Evolutionary conservation across 192 early-diverging fungal species (phyloP).

Genomic region (Backusella mclennaniae): DNA sequence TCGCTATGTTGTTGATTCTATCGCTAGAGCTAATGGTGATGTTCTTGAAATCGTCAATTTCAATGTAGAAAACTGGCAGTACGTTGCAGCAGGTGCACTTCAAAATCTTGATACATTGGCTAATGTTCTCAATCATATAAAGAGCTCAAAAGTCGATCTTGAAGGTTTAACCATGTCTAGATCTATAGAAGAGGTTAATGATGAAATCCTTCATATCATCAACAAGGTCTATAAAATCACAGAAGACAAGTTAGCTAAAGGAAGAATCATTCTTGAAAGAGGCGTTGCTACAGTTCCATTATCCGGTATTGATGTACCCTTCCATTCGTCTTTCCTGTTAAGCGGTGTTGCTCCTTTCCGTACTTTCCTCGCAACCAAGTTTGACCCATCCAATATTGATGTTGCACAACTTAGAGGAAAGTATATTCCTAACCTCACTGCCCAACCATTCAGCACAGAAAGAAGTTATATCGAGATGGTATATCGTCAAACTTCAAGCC

Average conservation of each 20-base stretch:
- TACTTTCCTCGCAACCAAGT: slow-evolving; percentile 78
- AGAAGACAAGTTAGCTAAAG: slow-evolving; percentile 58
- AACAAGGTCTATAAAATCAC: slow-evolving; percentile 65
- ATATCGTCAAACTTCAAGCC: slow-evolving; percentile 67
- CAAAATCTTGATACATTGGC: slow-evolving; percentile 79
- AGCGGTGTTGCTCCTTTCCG: slow-evolving; percentile 94
- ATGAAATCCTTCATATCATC: slow-evolving; percentile 75
- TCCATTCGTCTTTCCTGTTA: slow-evolving; percentile 93
- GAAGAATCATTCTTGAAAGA: slow-evolving; percentile 74
- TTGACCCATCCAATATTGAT: slow-evolving; percentile 81
- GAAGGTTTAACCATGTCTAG: slow-evolving; percentile 79
- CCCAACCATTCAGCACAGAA: slow-evolving; percentile 80
- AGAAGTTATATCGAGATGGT: slow-evolving; percentile 77
- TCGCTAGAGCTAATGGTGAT: slow-evolving; percentile 72
- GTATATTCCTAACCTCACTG: slow-evolving; percentile 96
- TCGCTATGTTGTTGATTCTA: slow-evolving; percentile 75
- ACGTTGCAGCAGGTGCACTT: slow-evolving; percentile 88
- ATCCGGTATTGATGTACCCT: slow-evolving; percentile 92
- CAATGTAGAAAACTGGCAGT: slow-evolving; percentile 98
- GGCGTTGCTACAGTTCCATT: slow-evolving; percentile 90
- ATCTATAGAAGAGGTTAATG: slow-evolving; percentile 82
- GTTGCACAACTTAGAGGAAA: slow-evolving; percentile 76
- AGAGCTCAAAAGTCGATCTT: slow-evolving; percentile 83
- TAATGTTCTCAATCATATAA: slow-evolving; percentile 83
- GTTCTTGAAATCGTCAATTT: slow-evolving; percentile 95